Evolutionary conservation across 176 grass and related monocot genomes (phyloP).

Genomic region (Rhipidocladum racemiflorum): DNA sequence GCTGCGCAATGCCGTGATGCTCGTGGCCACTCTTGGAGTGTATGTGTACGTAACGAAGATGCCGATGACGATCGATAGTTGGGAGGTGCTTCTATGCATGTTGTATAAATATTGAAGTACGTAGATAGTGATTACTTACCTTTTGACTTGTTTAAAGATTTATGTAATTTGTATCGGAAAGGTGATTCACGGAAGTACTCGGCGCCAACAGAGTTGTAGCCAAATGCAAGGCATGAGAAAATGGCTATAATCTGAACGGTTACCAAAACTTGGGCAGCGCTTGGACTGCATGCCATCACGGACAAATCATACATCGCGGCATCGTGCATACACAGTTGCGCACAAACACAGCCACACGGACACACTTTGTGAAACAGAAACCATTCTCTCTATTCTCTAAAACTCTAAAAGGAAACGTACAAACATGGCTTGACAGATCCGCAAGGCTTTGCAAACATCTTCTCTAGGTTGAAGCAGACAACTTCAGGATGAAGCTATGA

Average conservation of each 20-base stretch:
- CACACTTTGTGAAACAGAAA: neutral
- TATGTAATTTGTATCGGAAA: too few species aligned
- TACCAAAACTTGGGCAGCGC: neutral
- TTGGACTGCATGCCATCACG: neutral
- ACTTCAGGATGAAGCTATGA: slow-evolving; percentile 17
- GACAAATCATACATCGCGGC: neutral
- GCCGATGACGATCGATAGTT: too few species aligned
- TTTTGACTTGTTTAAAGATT: too few species aligned
- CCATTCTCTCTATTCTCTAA: neutral
- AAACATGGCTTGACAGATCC: slow-evolving; percentile 7
- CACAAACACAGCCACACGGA: neutral
- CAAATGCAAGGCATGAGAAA: neutral
- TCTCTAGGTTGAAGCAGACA: slow-evolving; percentile 2
- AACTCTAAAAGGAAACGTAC: slow-evolving; percentile 22
- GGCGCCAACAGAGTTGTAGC: too few species aligned
- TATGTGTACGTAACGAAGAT: too few species aligned
- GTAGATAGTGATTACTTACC: too few species aligned
- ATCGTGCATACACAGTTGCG: neutral
- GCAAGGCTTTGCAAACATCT: neutral
- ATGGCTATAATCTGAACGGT: neutral
- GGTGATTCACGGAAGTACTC: too few species aligned
- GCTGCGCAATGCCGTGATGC: too few species aligned
- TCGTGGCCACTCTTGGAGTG: too few species aligned
- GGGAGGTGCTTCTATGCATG: too few species aligned
- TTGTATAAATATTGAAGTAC: too few species aligned